These are phyloP conservation scores for Boletus mariae DNA, from an alignment of 1,284 basidiomycete genomes.

Conservation along the genomic window DNA sequence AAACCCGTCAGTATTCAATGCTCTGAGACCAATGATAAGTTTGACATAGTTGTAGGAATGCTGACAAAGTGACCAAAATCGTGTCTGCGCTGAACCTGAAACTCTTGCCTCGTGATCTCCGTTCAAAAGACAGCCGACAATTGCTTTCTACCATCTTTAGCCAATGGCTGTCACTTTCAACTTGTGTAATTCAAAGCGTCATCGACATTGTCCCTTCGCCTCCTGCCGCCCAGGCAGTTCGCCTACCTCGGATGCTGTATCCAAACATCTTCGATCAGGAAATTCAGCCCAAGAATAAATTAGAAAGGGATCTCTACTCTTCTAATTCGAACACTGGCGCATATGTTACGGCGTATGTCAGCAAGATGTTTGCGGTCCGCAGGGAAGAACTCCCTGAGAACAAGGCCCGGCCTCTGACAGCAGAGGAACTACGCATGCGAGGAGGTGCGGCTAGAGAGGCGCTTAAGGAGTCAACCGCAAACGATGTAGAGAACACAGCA, in stretches of 20 bases:
- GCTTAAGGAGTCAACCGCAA: conserved; percentile 33
- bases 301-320: conserved; percentile 81
- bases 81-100: conserved; percentile 81
- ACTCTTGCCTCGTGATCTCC: conserved; percentile 86
- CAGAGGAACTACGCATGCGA: conserved; percentile 81
- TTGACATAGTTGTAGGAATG: conserved; percentile 71
- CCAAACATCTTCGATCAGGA: conserved; percentile 65
- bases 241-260: conserved; percentile 93
- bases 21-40: background rate
- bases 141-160: conserved; percentile 87
- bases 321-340: conserved; percentile 62
- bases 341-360: conserved; percentile 83
- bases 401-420: conserved; percentile 73
- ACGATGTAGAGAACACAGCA: conserved; percentile 23
- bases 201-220: conserved; percentile 94
- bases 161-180: conserved; percentile 95
- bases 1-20: conserved; percentile 68
- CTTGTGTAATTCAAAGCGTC: conserved; percentile 88
- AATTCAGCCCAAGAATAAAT: conserved; percentile 64
- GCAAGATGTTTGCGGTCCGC: conserved; percentile 96
- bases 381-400: conserved; percentile 81
- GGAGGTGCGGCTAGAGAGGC: conserved; percentile 65
- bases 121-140: conserved; percentile 84
- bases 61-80: conserved; percentile 89
- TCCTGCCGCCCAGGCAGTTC: conserved; percentile 72